A percentile compares a stretch with the other conserved stretches of the same genome.
These are phyloP conservation scores for Chaetothyriales sp. DNA, from an alignment of 2,329 filamentous ascomycete genomes.

Conservation along the genomic window DNA sequence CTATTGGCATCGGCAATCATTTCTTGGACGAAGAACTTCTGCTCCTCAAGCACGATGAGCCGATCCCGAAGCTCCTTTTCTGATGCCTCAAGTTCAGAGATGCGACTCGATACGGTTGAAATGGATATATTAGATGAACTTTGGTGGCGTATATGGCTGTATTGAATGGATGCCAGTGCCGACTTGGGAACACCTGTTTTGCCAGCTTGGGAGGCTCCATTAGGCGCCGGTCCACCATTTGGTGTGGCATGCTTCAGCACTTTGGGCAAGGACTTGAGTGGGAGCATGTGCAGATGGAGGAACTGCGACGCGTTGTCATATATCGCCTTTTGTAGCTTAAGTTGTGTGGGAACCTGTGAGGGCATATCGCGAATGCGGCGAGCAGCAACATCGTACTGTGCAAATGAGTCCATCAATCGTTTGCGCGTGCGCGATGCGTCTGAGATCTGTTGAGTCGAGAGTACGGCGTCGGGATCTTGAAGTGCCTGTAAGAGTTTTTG, in stretches of 20 bases:
- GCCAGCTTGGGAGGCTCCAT: slow-evolving; percentile 19
- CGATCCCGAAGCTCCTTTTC: slow-evolving; percentile 69
- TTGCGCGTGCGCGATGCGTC: slow-evolving; percentile 85
- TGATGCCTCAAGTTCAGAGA: slow-evolving; percentile 60
- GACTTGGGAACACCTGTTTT: slow-evolving; percentile 18
- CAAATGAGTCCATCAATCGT: slow-evolving; percentile 72
- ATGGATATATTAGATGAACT: slow-evolving; percentile 39
- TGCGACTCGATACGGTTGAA: slow-evolving; percentile 32
- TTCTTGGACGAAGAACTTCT: slow-evolving; percentile 72
- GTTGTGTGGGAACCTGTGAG: slow-evolving; percentile 55
- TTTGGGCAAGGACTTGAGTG: slow-evolving; percentile 58
- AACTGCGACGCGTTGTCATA: slow-evolving; percentile 72
- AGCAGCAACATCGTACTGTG: slow-evolving; percentile 71
- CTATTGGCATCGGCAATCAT: slow-evolving; percentile 69
- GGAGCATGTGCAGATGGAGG: slow-evolving; percentile 78
- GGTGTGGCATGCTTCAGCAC: slow-evolving; percentile 48
- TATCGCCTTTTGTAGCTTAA: slow-evolving; percentile 62
- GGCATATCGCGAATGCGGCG: slow-evolving; percentile 66
- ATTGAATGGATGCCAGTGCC: slow-evolving; percentile 45
- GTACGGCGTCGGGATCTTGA: slow-evolving; percentile 55
- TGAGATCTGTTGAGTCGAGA: slow-evolving; percentile 54
- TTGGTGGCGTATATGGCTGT: slow-evolving; percentile 35
- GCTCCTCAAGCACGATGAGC: slow-evolving; percentile 75
- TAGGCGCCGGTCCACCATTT: slow-evolving; percentile 12
- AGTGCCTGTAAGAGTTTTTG: slow-evolving; percentile 60